phyloP scores from a whole-genome alignment of 2,329 filamentous ascomycete genomes.

The Apiospora sp. region DNA sequence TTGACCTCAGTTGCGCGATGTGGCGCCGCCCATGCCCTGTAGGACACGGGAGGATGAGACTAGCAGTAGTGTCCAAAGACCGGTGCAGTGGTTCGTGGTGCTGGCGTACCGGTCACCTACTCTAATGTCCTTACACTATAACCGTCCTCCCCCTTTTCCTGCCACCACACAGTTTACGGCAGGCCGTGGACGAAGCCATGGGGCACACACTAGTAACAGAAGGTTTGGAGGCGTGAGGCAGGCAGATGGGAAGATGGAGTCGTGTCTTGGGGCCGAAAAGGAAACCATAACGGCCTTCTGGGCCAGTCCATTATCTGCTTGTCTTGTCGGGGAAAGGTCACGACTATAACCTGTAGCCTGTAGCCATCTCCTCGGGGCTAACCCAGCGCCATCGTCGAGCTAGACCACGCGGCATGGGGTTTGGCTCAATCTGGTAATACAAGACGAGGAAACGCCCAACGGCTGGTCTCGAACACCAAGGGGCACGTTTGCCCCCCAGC shows the following conservation, averaged over 20 bases:
- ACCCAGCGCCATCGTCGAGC: conserved; percentile 2
- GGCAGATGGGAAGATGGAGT: conserved; percentile 10
- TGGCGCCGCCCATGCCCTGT: conserved; percentile 17
- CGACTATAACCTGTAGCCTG: conserved; percentile 1
- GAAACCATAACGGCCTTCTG: conserved; percentile 23
- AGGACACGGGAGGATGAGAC: conserved; percentile 18
- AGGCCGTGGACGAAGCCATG: conserved; percentile 4
- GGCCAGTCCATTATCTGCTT: conserved; percentile 11
- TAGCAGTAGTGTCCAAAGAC: conserved; percentile 19
- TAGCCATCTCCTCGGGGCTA: background rate
- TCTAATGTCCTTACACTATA: conserved; percentile 17
- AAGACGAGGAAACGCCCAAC: conserved; percentile 26
- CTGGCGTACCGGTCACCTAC: conserved; percentile 16
- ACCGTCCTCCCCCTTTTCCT: conserved; percentile 11
- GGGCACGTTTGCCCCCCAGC: background rate
- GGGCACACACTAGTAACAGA: conserved; percentile 8
- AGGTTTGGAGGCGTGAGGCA: conserved; percentile 22
- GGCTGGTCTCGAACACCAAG: conserved; percentile 27
- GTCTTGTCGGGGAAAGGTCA: conserved; percentile 10
- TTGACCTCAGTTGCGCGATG: conserved; percentile 12
- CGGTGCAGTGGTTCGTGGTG: conserved; percentile 13
- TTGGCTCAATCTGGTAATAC: conserved; percentile 27
- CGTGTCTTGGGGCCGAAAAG: conserved; percentile 18
- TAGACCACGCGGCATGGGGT: conserved; percentile 25
- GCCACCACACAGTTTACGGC: conserved; percentile 2